Base-by-base conservation (phyloP, 768 basidiomycete genomes). In the Xerocomus brunneocitrinus region DNA sequence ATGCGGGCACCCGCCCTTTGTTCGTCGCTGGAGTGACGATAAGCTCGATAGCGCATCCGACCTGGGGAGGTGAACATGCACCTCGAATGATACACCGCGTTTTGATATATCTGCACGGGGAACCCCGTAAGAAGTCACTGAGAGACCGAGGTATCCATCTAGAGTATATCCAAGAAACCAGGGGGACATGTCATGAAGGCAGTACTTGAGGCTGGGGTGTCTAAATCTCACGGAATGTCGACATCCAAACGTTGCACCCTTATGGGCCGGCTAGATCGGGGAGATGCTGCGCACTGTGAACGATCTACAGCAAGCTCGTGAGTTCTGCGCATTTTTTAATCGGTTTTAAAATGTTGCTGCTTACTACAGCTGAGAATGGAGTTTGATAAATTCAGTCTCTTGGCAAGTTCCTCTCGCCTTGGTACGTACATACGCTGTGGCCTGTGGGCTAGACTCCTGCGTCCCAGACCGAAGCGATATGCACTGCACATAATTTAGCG, bases 401-500 rank as follows among this genome's bases (percentile, higher is more conserved):
- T 74, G 73, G 71, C 71, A 79, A 57, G 49, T 53, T 7, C 40
- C 50, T 41, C 30, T 27, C 30, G 31, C 45, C 32, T 34, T 9
- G 36, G 35, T 50, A 5, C 14, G 36, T 47, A 27, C 41, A 25
- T 42, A 42, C 24, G 8, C 12, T 25, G 9, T 47, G 7, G 22
- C 36, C 24, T 28, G 27, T 16, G 31, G 8, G 35, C 52, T 49
- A 31, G 55, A 10, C 19, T 10, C n/a, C 35, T 1, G 24, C 13
- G n/a, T 25, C 27, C 8, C 34, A 62, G 53, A 78, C 78, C 2
- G 75, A 80, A 58, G 73, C 74, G 4, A 71, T 74, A 36, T 59
- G 50, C 30, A 72, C 75, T 43, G 77, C 78, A 54, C 63, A 70
- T 14, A 62, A 68, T 19, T 30, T 45, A 19, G 44, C 30, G 34